Evolutionary conservation across 2,329 filamentous ascomycete genomes (phyloP).

Genomic region (Colletotrichum liaoningense): DNA sequence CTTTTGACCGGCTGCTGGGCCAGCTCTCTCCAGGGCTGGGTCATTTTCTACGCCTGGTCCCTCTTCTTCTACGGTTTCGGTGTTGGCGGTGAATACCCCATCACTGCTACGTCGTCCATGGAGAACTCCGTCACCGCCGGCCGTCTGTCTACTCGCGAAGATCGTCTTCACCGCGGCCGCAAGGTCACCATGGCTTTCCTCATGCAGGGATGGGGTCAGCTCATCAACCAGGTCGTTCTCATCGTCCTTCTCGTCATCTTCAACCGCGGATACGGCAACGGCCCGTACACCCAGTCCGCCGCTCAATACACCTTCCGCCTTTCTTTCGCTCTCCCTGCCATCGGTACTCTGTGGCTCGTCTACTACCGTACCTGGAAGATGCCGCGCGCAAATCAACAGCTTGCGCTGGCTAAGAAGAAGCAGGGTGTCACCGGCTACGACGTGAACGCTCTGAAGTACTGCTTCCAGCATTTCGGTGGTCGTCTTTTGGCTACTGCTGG

Average conservation of each 20-base stretch:
- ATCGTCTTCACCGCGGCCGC: conserved; percentile 93
- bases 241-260: conserved; percentile 90
- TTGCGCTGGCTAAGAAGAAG: conserved; percentile 86
- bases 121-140: conserved; percentile 89
- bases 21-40: conserved; percentile 87
- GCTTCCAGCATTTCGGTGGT: conserved; percentile 85
- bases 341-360: conserved; percentile 92
- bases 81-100: conserved; percentile 91
- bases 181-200: conserved; percentile 96
- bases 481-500: conserved; percentile 88
- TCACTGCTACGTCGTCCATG: conserved; percentile 96
- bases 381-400: conserved; percentile 86
- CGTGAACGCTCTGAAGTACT: conserved; percentile 81
- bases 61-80: conserved; percentile 81
- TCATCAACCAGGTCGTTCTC: conserved; percentile 90
- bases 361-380: conserved; percentile 98
- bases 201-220: conserved; percentile 99
- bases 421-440: conserved; percentile 87
- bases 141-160: conserved; percentile 88
- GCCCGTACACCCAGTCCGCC: conserved; percentile 81
- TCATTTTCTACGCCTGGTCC: conserved; percentile 96
- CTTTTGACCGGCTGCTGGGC: conserved; percentile 96
- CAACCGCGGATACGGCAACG: conserved; percentile 65
- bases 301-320: conserved; percentile 93
- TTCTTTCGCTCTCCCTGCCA: conserved; percentile 90